Evolutionary conservation across 2,329 filamentous ascomycete species (phyloP).

Genomic region (Botryotinia globosa): DNA sequence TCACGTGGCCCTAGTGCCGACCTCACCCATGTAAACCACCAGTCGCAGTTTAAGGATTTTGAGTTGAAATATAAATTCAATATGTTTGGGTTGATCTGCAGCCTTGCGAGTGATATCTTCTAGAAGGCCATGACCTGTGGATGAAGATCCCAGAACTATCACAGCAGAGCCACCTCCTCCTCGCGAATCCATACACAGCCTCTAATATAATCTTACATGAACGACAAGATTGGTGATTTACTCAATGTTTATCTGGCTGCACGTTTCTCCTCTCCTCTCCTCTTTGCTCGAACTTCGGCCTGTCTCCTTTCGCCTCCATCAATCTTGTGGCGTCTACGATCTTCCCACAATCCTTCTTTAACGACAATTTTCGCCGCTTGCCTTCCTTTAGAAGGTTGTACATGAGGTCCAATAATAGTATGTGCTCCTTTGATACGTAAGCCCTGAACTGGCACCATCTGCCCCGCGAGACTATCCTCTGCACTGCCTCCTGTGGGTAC

Average conservation of each 20-base stretch:
- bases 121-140: background rate
- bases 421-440: slow-evolving; percentile 67
- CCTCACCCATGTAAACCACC: background rate
- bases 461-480: slow-evolving; percentile 36
- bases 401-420: slow-evolving; percentile 72
- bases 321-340: slow-evolving; percentile 82
- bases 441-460: slow-evolving; percentile 55
- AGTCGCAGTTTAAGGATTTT: background rate
- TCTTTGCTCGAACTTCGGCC: slow-evolving; percentile 84
- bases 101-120: slow-evolving; percentile 2
- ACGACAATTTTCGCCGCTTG: slow-evolving; percentile 64
- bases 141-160: slow-evolving; percentile 16
- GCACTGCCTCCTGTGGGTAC: slow-evolving; percentile 46
- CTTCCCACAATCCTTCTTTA: slow-evolving; percentile 91
- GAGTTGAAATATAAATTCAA: slow-evolving; percentile 8
- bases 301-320: slow-evolving; percentile 92
- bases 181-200: slow-evolving; percentile 26
- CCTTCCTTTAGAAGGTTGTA: slow-evolving; percentile 65
- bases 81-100: slow-evolving; percentile 7
- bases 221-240: slow-evolving; percentile 21
- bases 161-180: slow-evolving; percentile 17
- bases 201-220: slow-evolving; percentile 33
- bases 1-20: background rate
- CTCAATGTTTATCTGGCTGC: slow-evolving; percentile 42
- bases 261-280: slow-evolving; percentile 65